Evolutionary conservation across 495 filamentous ascomycete species (phyloP).

Genomic region (Hypoxylon crocopeplum): DNA sequence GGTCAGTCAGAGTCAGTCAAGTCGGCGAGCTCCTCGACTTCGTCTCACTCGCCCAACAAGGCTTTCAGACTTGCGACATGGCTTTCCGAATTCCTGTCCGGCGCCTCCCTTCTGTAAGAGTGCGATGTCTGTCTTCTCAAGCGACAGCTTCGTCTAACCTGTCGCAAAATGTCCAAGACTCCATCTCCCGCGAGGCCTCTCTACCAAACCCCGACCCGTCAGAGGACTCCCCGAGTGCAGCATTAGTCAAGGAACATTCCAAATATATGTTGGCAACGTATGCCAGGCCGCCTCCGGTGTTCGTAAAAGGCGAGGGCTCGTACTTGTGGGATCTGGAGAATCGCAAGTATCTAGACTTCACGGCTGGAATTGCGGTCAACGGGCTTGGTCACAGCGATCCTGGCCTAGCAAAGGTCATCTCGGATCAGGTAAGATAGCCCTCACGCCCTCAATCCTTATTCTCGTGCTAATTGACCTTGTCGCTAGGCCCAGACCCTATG

Average conservation of each 20-base stretch:
- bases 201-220: conserved; percentile 81
- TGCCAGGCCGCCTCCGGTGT: conserved; percentile 86
- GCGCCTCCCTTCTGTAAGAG: conserved; percentile 7
- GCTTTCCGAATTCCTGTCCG: conserved; percentile 30
- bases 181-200: conserved; percentile 57
- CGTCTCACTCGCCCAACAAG: background rate
- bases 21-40: background rate
- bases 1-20: conserved; percentile 1
- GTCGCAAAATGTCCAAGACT: conserved; percentile 25
- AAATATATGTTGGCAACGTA: conserved; percentile 96
- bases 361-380: conserved; percentile 95
- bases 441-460: background rate
- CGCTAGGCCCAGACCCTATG: conserved; percentile 74
- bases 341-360: conserved; percentile 89
- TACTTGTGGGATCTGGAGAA: conserved; percentile 92
- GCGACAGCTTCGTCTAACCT: conserved; percentile 29
- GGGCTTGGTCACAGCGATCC: conserved; percentile 87
- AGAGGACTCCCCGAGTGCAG: conserved; percentile 75
- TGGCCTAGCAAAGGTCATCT: conserved; percentile 67
- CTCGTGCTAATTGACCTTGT: conserved; percentile 5
- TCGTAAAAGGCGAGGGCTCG: conserved; percentile 83
- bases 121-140: conserved; percentile 29
- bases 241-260: conserved; percentile 72
- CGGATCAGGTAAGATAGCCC: conserved; percentile 68
- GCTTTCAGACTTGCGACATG: conserved; percentile 19